Evolutionary conservation across 257 asterid genomes (phyloP).

Genomic region (Salvia rosmarinus): DNA sequence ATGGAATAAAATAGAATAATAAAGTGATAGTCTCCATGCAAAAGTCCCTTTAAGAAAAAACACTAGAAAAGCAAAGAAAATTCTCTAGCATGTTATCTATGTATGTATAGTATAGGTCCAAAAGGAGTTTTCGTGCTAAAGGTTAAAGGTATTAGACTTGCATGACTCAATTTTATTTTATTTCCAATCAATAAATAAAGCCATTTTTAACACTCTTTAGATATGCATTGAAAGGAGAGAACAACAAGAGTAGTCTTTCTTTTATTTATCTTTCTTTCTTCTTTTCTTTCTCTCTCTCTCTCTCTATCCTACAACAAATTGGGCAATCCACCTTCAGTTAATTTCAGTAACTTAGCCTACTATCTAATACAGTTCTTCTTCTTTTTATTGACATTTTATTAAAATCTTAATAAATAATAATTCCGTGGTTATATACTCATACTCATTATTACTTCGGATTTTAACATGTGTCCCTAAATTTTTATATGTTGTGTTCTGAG

Average conservation of each 20-base stretch:
- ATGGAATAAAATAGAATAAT: constrained; percentile 40
- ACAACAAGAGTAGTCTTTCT: constrained; percentile 47
- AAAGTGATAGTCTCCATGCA: constrained; percentile 63
- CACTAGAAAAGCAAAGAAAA: constrained; percentile 40
- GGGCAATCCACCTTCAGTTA: background rate
- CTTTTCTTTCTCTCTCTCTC: background rate
- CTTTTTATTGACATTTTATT: no score
- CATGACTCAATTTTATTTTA: constrained; percentile 47
- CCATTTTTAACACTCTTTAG: constrained; percentile 57
- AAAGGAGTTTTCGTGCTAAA: constrained; percentile 56
- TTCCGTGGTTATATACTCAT: no score
- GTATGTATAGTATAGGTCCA: constrained; percentile 43
- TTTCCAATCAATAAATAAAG: constrained; percentile 51
- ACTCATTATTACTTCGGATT: background rate
- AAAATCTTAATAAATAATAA: no score
- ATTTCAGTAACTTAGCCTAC: background rate
- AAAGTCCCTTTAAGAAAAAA: constrained; percentile 66
- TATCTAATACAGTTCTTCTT: no score
- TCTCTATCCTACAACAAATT: no score
- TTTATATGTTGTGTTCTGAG: no score
- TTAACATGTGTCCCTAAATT: no score
- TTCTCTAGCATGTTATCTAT: constrained; percentile 7
- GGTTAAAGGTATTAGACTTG: constrained; percentile 49
- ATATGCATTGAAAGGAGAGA: constrained; percentile 76
- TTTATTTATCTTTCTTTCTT: constrained; percentile 29